phyloP scores from a whole-genome alignment of 2,329 filamentous ascomycete species.

The Ophiosphaerella korrae region DNA sequence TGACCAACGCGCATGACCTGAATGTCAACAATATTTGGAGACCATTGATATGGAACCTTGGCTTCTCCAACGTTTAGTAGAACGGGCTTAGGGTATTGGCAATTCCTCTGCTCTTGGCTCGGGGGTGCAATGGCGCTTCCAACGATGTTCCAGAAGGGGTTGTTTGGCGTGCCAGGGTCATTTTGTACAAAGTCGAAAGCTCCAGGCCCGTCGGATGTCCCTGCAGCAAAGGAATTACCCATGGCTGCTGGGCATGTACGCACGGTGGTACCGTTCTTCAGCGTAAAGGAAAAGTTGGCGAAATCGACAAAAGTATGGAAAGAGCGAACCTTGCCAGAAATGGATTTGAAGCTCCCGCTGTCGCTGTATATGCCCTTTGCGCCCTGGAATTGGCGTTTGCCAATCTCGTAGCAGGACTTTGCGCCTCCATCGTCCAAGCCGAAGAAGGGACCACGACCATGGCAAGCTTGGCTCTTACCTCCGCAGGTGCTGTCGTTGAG shows the following conservation, averaged over 20 bases:
- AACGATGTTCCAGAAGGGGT: slow-evolving; percentile 80
- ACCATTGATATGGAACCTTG: slow-evolving; percentile 80
- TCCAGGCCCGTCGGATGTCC: slow-evolving; percentile 89
- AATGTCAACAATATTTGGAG: slow-evolving; percentile 88
- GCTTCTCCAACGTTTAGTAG: slow-evolving; percentile 87
- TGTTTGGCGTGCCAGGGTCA: slow-evolving; percentile 73
- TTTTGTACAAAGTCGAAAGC: slow-evolving; percentile 94
- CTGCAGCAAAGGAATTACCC: slow-evolving; percentile 90
- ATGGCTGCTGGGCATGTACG: slow-evolving; percentile 84
- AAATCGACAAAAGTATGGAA: slow-evolving; percentile 89
- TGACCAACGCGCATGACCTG: slow-evolving; percentile 85
- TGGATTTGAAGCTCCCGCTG: slow-evolving; percentile 53
- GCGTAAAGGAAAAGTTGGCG: slow-evolving; percentile 72
- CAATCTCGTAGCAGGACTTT: slow-evolving; percentile 77
- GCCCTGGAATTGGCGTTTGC: slow-evolving; percentile 70
- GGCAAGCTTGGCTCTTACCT: slow-evolving; percentile 71
- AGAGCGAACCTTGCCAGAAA: slow-evolving; percentile 71
- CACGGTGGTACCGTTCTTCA: slow-evolving; percentile 73
- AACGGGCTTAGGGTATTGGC: slow-evolving; percentile 82
- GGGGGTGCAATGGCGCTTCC: slow-evolving; percentile 74
- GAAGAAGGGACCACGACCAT: slow-evolving; percentile 74
- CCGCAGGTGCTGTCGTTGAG: slow-evolving; percentile 86
- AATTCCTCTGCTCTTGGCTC: slow-evolving; percentile 69
- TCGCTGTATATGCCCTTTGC: slow-evolving; percentile 63
- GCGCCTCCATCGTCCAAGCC: slow-evolving; percentile 66